phyloP scores from a whole-genome alignment of 2,329 filamentous ascomycete species.

The Penicillium digitatum region DNA sequence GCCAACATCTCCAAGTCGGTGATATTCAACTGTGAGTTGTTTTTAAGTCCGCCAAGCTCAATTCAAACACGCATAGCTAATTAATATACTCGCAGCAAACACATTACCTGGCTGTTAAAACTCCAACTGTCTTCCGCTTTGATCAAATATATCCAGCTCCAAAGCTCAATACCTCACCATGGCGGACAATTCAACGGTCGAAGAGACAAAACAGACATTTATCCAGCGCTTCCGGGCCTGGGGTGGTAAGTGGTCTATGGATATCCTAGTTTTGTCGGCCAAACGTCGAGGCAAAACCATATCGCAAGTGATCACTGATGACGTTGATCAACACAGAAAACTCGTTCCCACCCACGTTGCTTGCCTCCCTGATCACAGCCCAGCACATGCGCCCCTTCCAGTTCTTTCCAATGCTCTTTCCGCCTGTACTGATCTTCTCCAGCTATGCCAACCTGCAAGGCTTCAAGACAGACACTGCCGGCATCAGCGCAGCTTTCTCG shows the following conservation, averaged over 20 bases:
- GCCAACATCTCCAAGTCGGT: not conserved
- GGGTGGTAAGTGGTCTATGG: slow-evolving; percentile 38
- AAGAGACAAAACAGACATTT: slow-evolving; percentile 38
- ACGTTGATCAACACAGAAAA: slow-evolving; percentile 48
- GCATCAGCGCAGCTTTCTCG: slow-evolving; percentile 62
- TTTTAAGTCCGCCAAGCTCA: too few species aligned
- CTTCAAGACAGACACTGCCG: slow-evolving; percentile 61
- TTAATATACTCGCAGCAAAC: slow-evolving; percentile 1
- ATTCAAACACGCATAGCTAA: not conserved
- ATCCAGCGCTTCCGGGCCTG: slow-evolving; percentile 40
- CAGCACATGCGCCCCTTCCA: slow-evolving; percentile 66
- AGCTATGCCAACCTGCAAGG: slow-evolving; percentile 62
- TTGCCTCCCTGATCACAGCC: slow-evolving; percentile 63
- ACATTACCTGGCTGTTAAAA: not conserved
- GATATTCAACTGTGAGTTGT: not conserved
- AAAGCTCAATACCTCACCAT: slow-evolving; percentile 17
- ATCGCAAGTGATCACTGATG: not conserved
- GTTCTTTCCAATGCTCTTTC: slow-evolving; percentile 62
- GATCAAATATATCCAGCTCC: not conserved
- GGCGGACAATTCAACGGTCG: slow-evolving; percentile 28
- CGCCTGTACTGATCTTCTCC: slow-evolving; percentile 62
- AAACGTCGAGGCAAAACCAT: not conserved
- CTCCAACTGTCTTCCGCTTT: not conserved
- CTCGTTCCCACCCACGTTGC: slow-evolving; percentile 60
- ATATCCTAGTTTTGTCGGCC: not conserved